Evolutionary conservation across 2,329 filamentous ascomycete species (phyloP), one percentile per base, ranked within the genome.

Genomic region (Dryadomyces quercivorus): DNA sequence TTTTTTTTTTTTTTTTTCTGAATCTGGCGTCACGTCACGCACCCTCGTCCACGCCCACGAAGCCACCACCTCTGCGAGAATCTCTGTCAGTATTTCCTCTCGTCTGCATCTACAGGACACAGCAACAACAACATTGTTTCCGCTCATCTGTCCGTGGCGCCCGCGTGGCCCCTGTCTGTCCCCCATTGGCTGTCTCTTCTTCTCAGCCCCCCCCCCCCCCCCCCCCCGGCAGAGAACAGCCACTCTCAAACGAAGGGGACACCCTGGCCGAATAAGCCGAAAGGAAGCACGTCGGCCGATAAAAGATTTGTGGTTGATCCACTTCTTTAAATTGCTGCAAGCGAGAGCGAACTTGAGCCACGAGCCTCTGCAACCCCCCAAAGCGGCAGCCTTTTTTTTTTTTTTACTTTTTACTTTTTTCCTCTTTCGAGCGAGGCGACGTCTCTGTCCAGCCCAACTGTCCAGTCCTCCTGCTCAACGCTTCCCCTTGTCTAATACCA

Each of bases 401-500:
- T 31, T 31, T 31, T 5, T 8, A 4, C 26, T 31, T 31, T 31
- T n/a, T n/a, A n/a, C n/a, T n/a, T n/a, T n/a, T 31, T 31, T 31
- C 4, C 26, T 8, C 26, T 31, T 31, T 31, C 26, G 26, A 31
- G 26, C 26, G 26, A 31, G 26, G 26, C 26, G 26, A 31, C 26
- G 26, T 31, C 8, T 31, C 26, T 8, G 26, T 31, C 26, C 26
- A 5, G 26, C 26, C 26, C 26, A 31, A 31, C 26, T 31, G 26
- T 31, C 26, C 26, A 31, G 26, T 31, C 8, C 26, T 31, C 8
- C 26, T 31, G 26, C 26, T 31, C 26, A 8, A 31, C 4, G 8
- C 8, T 8, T 31, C 26, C 26, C 26, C 4, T 31, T 31, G 26
- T 31, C n/a, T n/a, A n/a, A 31, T 42, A 74, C 66, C 63, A 82